Evolutionary conservation across 331 rosid species (phyloP).

Genomic region (Erythrophleum ivorense): DNA sequence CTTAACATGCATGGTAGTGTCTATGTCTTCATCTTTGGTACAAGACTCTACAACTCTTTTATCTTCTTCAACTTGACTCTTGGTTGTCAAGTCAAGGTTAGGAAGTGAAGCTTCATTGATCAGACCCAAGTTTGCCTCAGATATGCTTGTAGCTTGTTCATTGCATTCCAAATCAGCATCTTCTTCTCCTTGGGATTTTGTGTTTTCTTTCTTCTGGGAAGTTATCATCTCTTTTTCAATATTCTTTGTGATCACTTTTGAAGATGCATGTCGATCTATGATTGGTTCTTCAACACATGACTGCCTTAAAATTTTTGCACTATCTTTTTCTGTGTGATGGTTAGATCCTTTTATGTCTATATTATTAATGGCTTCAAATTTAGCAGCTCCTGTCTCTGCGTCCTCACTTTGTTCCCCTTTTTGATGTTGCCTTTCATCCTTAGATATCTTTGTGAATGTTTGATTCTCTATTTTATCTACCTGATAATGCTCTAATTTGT

Average conservation of each 20-base stretch:
- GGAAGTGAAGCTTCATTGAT: slow-evolving; percentile 28
- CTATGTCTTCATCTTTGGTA: slow-evolving; percentile 24
- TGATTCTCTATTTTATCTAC: slow-evolving; percentile 24
- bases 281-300: slow-evolving; percentile 31
- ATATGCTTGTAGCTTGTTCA: slow-evolving; percentile 25
- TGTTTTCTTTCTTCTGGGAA: slow-evolving; percentile 14
- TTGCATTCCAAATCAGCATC: slow-evolving; percentile 10
- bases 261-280: slow-evolving; percentile 35
- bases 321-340: slow-evolving; percentile 18
- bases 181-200: slow-evolving; percentile 27
- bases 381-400: slow-evolving; percentile 14
- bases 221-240: slow-evolving; percentile 11
- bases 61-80: slow-evolving; percentile 20
- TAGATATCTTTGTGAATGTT: slow-evolving; percentile 24
- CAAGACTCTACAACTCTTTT: slow-evolving; percentile 20
- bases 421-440: slow-evolving; percentile 34
- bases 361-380: slow-evolving; percentile 29
- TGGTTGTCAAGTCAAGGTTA: slow-evolving; percentile 29
- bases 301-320: slow-evolving; percentile 5
- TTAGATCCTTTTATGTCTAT: slow-evolving; percentile 29
- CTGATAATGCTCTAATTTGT: slow-evolving; percentile 27
- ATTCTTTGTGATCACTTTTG: slow-evolving; percentile 28
- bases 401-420: slow-evolving; percentile 19
- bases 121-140: slow-evolving; percentile 29
- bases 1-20: slow-evolving; percentile 5